Evolutionary conservation across 139 green algal genomes (phyloP), one percentile per base, ranked within the genome.

Genomic region (Chlorella sp.): DNA sequence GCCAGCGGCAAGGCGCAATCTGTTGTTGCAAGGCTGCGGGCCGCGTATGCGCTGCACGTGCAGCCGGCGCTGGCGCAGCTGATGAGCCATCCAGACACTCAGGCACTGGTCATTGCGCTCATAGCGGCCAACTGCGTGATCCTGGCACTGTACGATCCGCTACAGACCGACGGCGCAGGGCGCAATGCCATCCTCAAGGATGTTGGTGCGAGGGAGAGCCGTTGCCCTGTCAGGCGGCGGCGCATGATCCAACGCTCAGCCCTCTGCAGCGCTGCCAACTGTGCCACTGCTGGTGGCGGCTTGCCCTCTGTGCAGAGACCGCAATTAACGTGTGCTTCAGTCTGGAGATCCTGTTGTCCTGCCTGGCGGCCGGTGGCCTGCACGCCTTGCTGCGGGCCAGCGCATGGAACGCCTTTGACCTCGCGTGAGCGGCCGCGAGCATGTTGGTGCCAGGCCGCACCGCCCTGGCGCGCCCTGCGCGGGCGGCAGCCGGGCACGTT

Each of bases 341-440:
- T 2, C 15, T 88, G 2, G 92, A 95, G 82, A 84, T 91, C 71
- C 1, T 92, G 5, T 29, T 94, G 55, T 83, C 88, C 41, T 82
- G 91, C 6, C 40, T 89, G 9, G 77, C 83, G 27, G 60, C 84
- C 14, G 84, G 84, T 19, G 88, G 87, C n/a, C 36, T 73, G 14
- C 51, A 82, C 12, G 67, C 68, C 1, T 92, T 92, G 74, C 77
- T 93, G 29, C 45, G 35, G 27, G 61, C 88, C 38, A 36, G 51
- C 29, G 75, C 83, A 27, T 94, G 89, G 90, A 95, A 96, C 73
- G 59, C 81, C 4, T 89, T 95, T 67, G 90, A 95, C 79, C 56
- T 76, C 58, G 31, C 86, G 56, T n/a, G n/a, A n/a, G n/a, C n/a
- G n/a, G n/a, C n/a, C n/a, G n/a, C n/a, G n/a, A n/a, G n/a, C n/a